phyloP scores from a whole-genome alignment of 2,329 filamentous ascomycete species.

The Emergomyces orientalis region DNA sequence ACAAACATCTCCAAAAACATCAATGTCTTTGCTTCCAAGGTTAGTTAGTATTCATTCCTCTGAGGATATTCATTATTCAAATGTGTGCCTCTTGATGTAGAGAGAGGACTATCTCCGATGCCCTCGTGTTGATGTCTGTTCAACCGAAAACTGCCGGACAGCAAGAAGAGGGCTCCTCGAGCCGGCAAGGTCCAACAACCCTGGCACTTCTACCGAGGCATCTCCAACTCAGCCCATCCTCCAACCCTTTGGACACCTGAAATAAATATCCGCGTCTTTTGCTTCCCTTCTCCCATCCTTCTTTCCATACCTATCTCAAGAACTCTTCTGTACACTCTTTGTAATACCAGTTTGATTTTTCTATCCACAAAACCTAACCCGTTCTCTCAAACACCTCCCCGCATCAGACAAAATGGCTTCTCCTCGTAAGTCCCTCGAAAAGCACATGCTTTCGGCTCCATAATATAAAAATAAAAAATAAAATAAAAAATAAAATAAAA shows the following conservation, averaged over 20 bases:
- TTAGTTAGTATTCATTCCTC: not conserved
- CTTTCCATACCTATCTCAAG: not conserved
- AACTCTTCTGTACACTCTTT: not conserved
- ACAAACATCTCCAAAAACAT: not conserved
- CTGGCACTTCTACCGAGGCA: not conserved
- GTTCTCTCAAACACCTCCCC: not conserved
- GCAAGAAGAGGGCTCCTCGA: not conserved
- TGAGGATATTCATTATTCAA: not conserved
- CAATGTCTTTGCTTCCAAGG: not conserved
- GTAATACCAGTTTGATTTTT: not conserved
- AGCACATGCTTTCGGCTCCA: conserved; percentile 8
- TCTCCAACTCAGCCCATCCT: not conserved
- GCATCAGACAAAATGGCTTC: conserved; percentile 53
- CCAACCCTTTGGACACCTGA: not conserved
- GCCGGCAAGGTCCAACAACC: not conserved
- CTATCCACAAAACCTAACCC: not conserved
- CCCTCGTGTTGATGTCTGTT: not conserved
- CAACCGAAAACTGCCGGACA: not conserved
- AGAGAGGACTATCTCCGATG: not conserved
- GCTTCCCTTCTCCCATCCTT: not conserved
- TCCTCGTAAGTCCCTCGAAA: conserved; percentile 54
- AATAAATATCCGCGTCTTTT: not conserved
- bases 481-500: not conserved
- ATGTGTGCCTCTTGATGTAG: not conserved
- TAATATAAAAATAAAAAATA: conserved; percentile 21